Evolutionary conservation across 257 asterid species (phyloP), one percentile per base, ranked within the genome.

Genomic region (Mentha longifolia): DNA sequence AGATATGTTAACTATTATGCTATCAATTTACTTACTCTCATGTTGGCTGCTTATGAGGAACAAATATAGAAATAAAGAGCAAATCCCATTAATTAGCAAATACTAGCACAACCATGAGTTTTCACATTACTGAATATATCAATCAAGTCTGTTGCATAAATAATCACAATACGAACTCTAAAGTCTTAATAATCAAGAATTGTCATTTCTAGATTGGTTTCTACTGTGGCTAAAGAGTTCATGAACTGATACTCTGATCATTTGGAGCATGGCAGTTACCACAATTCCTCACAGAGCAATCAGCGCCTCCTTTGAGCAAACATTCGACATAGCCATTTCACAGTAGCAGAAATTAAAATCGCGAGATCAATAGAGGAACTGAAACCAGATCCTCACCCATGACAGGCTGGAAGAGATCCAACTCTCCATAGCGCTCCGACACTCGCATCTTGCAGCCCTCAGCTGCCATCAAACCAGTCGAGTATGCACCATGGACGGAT

Each of bases 381-480:
- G 90, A 85, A 57, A 90, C 50, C 0, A 86, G 83, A 6, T 86
- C 96, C 73, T 89, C 96, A 10, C 95, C 92, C 89, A 89, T 81
- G 54, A 80, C 88, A 0, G 98, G 88, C 79, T 87, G 90, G 82
- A 86, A 85, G 45, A 88, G 78, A 78, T 92, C 95, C 80, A 89
- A 70, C 65, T 84, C 97, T 54, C 98, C 97, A 0, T 89, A 83
- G 9, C 96, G 87, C 77, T 92, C 98, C 65, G 89, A 71, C 9
- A 92, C 96, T 4, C 95, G 96, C 98, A 92, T 92, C 77, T 91
- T 85, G 85, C 98, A 92, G 71, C 80, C 96, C 80, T 92, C 95
- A 9, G 98, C 98, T 20, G 98, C 98, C 94, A 86, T 85, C 67
- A 92, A 59, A 28, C 98, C 98, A 10, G 98, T 92, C 10, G 96